Percentiles rank a stretch among this genome's conserved stretches.
These are phyloP conservation scores for Debaryomyces prosopidis DNA, from an alignment of 805 yeast species.

Conservation along the genomic window DNA sequence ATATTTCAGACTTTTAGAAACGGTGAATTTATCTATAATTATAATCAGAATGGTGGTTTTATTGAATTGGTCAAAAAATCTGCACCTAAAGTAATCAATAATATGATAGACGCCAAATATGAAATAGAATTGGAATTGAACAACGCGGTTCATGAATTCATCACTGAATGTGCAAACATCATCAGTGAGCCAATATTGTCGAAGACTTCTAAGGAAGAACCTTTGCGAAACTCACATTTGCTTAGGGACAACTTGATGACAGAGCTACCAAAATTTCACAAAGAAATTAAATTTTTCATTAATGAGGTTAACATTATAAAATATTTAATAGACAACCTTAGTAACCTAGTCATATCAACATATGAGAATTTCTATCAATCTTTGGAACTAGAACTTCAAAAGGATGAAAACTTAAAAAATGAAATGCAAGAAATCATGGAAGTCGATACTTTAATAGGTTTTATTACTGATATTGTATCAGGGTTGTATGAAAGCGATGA, in stretches of 20 bases:
- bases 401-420: constrained; percentile 19
- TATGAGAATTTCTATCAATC: constrained; percentile 55
- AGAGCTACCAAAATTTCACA: constrained; percentile 57
- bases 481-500: constrained; percentile 22
- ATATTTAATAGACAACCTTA: constrained; percentile 30
- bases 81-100: constrained; percentile 76
- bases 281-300: constrained; percentile 55
- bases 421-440: constrained; percentile 52
- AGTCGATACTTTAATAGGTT: constrained; percentile 57
- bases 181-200: constrained; percentile 48
- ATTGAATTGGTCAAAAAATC: constrained; percentile 60
- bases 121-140: constrained; percentile 77
- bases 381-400: constrained; percentile 24
- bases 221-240: constrained; percentile 30
- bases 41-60: constrained; percentile 32
- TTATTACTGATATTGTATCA: constrained; percentile 39
- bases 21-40: constrained; percentile 47
- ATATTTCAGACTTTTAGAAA: constrained; percentile 38
- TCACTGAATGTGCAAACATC: constrained; percentile 47
- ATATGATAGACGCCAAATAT: constrained; percentile 72
- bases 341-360: constrained; percentile 53
- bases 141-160: constrained; percentile 66
- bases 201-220: constrained; percentile 21
- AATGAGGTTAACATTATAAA: constrained; percentile 48
- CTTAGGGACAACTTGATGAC: constrained; percentile 51